phyloP scores from a whole-genome alignment of 2,329 filamentous ascomycete genomes.

The Talaromyces sp. region DNA sequence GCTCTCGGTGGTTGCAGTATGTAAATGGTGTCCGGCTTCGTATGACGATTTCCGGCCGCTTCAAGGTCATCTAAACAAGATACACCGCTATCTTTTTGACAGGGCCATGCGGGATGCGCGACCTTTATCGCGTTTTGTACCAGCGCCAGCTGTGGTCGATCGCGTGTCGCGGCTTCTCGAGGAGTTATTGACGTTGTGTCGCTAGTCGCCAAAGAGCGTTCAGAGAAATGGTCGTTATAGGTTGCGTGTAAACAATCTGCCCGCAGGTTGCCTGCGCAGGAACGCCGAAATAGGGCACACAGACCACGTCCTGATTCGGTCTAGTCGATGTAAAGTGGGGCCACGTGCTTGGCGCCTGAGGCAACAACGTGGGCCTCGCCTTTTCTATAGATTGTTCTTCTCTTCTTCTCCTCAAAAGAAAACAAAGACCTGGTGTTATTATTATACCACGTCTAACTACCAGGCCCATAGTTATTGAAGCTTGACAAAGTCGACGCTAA shows the following conservation, averaged over 20 bases:
- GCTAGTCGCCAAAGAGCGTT: background rate
- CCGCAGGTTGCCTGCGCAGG: constrained; percentile 5
- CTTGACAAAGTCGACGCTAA: too few species aligned
- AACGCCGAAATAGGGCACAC: constrained; percentile 8
- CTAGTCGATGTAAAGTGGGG: constrained; percentile 6
- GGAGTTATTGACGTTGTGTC: background rate
- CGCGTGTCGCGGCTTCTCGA: background rate
- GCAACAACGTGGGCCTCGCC: background rate
- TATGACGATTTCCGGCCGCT: background rate
- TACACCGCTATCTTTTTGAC: background rate
- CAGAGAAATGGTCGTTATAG: background rate
- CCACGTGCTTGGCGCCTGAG: background rate
- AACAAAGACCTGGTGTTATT: background rate
- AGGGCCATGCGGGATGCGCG: constrained; percentile 6
- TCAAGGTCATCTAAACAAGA: background rate
- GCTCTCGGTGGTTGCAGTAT: background rate
- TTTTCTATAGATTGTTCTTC: background rate
- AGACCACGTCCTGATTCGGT: background rate
- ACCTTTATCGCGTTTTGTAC: background rate
- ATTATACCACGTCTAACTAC: too few species aligned
- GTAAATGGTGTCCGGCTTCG: background rate
- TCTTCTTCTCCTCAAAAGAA: background rate
- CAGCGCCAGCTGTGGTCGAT: background rate
- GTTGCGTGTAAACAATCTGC: background rate
- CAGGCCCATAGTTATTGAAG: too few species aligned